Base-by-base conservation (phyloP, 1,284 basidiomycete species). In the Moesziomyces aphidis region DNA sequence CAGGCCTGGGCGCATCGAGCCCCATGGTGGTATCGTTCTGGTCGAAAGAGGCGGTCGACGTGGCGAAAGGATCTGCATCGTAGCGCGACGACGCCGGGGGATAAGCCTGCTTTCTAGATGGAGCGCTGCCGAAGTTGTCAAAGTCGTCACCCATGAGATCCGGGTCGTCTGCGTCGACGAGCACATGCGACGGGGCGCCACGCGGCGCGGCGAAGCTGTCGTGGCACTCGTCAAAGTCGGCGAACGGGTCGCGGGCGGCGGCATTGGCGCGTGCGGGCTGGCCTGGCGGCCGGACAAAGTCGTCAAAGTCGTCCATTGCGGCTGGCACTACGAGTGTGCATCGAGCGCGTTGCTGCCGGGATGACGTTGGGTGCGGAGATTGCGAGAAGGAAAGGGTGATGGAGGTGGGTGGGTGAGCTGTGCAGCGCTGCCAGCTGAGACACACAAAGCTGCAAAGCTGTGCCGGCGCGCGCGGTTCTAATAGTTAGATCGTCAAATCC, bases 251-350 rank as follows among this genome's bases (percentile, higher is more conserved):
- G 39, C 50, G 50, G 39, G 15, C 7, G 36, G 36, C 13, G 17
- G 39, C 39, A 19, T 42, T 42, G 39, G 39, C 17, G 15, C 39
- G 39, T 42, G 39, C 39, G 15, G 39, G 39, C 19, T 50, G 48
- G 23, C 46, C 54, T 21, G 46, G 55, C 15, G 73, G 54, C 34
- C 47, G 54, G 55, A 77, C 61, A 48, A 80, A 80, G 48, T 80
- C 76, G 66, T 80, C 79, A 74, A 79, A 79, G 59, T 80, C 79
- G 67, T 80, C 78, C 78, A 80, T 80, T 2, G 10, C 47, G 59
- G 47, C 42, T 23, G 7, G 51, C 46, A 39, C 24, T 48, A 48
- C 43, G 23, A 7, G 39, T 19, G 39, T 6, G 17, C 39, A 42
- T 42, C 39, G 39, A 42, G 39, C 6, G 39, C 39, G 39, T 17